Evolutionary conservation across 1,139 yeast species (phyloP), one percentile per base, ranked within the genome.

Genomic region (Protomyces inouyei): DNA sequence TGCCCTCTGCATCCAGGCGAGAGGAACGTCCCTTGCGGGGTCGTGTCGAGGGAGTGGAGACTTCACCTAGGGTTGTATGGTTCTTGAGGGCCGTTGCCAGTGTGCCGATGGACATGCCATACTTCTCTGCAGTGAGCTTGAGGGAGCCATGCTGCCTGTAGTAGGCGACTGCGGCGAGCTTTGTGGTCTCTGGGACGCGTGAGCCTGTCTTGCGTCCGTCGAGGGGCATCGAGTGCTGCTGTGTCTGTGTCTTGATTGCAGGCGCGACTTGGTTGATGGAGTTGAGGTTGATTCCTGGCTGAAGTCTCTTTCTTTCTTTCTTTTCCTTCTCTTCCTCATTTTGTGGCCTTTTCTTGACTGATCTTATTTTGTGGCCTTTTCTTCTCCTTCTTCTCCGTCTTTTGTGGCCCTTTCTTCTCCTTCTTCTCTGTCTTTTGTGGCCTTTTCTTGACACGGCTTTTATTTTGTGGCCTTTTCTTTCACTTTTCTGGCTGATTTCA

Each of bases 81-180:
- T 43, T n/a, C 48, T 43, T 43, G 48, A 43, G 48, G 14, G 48
- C 48, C 3, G 48, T 43, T 3, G 48, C 48, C 23, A 43, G 48
- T 4, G 48, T 43, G 12, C 48, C 48, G 48, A 43, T 43, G 14
- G 48, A 43, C 48, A 43, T n/a, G 48, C 48, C 48, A 18, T 43
- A 43, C 48, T 43, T 43, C 18, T 43, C 48, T n/a, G 48, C 48
- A n/a, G 48, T 43, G 48, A 43, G 48, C 48, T 43, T 43, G 48
- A 43, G 48, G 21, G 48, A 43, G 48, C 48, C 48, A 43, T 43
- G 10, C 18, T 16, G 21, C 25, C 48, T 16, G 25, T 43, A 43
- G 48, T 43, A 43, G 48, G 48, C 48, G 48, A 43, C 48, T 10
- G 48, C 48, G 10, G 48, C 48, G 8, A 43, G 48, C 48, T 43